phyloP scores from a whole-genome alignment of 306 rosid genomes.

The Acmispon strigosus region DNA sequence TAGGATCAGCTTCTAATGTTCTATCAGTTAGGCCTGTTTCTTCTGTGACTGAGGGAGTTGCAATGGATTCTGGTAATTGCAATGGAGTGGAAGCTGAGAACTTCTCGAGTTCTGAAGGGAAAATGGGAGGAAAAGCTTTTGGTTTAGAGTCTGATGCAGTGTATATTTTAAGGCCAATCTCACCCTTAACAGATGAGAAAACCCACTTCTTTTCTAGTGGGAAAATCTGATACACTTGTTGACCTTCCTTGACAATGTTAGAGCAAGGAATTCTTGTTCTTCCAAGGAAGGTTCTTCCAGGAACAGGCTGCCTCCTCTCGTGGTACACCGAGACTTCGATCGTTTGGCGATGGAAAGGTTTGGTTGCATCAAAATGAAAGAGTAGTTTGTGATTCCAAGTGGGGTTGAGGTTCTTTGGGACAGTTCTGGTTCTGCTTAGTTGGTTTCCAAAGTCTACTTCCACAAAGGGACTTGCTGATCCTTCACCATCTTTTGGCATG shows the following conservation, averaged over 20 bases:
- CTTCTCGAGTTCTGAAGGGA: constrained; percentile 14
- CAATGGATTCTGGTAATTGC: not conserved
- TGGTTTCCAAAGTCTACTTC: constrained; percentile 59
- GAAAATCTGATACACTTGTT: constrained; percentile 52
- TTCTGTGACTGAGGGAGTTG: constrained; percentile 14
- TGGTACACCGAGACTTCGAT: constrained; percentile 49
- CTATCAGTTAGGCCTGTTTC: not conserved
- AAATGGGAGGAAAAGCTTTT: constrained; percentile 16
- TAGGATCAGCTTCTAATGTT: not conserved
- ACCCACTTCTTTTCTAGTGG: constrained; percentile 49
- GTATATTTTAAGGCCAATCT: constrained; percentile 63
- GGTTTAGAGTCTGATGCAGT: constrained; percentile 28
- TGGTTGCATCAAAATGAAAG: constrained; percentile 33
- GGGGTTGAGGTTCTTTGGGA: constrained; percentile 54
- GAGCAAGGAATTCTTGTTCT: constrained; percentile 62
- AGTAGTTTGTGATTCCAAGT: constrained; percentile 48
- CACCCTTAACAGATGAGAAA: constrained; percentile 62
- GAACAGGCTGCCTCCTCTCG: constrained; percentile 38
- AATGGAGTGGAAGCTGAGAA: constrained; percentile 17
- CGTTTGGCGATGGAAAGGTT: constrained; percentile 34
- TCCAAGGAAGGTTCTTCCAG: constrained; percentile 59
- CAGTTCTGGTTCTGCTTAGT: constrained; percentile 44
- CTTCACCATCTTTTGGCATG: constrained; percentile 62
- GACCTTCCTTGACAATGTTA: constrained; percentile 47
- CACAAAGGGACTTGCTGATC: constrained; percentile 59